These are phyloP conservation scores for Polygonum aviculare DNA, from an alignment of 148 eudicot species.

Conservation along the genomic window DNA sequence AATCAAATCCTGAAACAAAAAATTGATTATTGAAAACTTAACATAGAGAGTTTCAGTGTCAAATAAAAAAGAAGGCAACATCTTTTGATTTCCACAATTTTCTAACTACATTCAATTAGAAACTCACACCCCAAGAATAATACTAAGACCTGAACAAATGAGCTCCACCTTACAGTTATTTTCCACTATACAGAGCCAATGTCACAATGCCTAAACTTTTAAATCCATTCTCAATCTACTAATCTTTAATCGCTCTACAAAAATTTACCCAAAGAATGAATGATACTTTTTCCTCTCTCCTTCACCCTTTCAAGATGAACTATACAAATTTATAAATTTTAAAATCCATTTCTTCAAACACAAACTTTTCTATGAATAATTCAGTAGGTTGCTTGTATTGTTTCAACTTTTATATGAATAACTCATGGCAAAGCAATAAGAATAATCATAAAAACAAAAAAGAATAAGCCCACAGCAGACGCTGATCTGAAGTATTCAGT, in stretches of 20 bases:
- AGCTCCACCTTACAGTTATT: neutral
- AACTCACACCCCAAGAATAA: neutral
- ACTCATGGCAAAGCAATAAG: neutral
- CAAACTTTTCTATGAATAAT: neutral
- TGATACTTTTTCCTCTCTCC: neutral
- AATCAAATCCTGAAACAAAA: conserved; percentile 27
- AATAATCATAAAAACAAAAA: neutral
- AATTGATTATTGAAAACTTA: conserved; percentile 16
- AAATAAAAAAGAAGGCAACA: neutral
- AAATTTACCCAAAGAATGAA: neutral
- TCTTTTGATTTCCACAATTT: neutral
- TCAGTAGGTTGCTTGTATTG: neutral
- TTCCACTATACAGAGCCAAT: neutral
- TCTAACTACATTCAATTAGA: neutral
- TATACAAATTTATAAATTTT: neutral
- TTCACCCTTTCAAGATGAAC: neutral
- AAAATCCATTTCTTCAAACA: neutral
- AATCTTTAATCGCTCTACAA: neutral
- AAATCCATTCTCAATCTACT: neutral
- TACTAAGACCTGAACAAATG: neutral
- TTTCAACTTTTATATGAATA: neutral
- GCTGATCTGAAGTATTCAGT: neutral
- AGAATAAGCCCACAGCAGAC: neutral
- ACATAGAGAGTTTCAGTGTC: neutral
- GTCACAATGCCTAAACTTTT: neutral